Evolutionary conservation across 768 basidiomycete genomes (phyloP).

Genomic region (Porphyrellus cyaneotinctus): DNA sequence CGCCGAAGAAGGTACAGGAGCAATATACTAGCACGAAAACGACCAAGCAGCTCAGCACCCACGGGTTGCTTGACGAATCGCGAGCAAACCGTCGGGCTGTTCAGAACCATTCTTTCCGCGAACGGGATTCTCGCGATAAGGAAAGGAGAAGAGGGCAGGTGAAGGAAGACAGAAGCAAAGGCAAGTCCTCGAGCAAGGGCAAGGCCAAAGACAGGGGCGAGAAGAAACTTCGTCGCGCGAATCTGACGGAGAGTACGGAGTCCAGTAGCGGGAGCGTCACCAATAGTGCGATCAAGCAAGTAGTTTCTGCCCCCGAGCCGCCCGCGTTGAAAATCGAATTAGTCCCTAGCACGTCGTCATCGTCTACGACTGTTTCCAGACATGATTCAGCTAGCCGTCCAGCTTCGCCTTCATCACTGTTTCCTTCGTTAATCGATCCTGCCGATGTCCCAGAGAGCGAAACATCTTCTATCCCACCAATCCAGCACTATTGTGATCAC

Average conservation of each 20-base stretch:
- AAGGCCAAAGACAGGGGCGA: slow-evolving; percentile 29
- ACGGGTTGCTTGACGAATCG: slow-evolving; percentile 53
- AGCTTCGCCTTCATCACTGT: slow-evolving; percentile 16
- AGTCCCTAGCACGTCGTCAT: slow-evolving; percentile 15
- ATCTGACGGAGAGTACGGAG: slow-evolving; percentile 31
- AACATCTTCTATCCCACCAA: slow-evolving; percentile 7
- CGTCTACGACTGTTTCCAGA: slow-evolving; percentile 9
- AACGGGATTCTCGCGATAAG: slow-evolving; percentile 25
- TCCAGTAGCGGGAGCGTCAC: slow-evolving; percentile 32
- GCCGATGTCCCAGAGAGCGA: slow-evolving; percentile 6
- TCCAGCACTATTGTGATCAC: slow-evolving; percentile 15
- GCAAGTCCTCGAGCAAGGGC: slow-evolving; percentile 28
- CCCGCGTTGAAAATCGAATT: slow-evolving; percentile 15
- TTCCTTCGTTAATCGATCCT: slow-evolving; percentile 11
- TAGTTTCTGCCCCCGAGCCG: slow-evolving; percentile 6
- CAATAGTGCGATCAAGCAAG: slow-evolving; percentile 4
- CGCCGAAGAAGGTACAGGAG: slow-evolving; percentile 71
- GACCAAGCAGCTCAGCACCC: slow-evolving; percentile 61
- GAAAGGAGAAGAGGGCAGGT: slow-evolving; percentile 15
- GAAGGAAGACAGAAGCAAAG: slow-evolving; percentile 19
- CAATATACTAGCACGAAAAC: slow-evolving; percentile 75
- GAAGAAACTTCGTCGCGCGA: slow-evolving; percentile 24
- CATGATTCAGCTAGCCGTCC: slow-evolving; percentile 17
- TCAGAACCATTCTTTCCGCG: slow-evolving; percentile 14
- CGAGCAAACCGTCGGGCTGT: slow-evolving; percentile 16